These are phyloP conservation scores for Populus tremula DNA, from an alignment of 345 rosid species.

Conservation along the genomic window DNA sequence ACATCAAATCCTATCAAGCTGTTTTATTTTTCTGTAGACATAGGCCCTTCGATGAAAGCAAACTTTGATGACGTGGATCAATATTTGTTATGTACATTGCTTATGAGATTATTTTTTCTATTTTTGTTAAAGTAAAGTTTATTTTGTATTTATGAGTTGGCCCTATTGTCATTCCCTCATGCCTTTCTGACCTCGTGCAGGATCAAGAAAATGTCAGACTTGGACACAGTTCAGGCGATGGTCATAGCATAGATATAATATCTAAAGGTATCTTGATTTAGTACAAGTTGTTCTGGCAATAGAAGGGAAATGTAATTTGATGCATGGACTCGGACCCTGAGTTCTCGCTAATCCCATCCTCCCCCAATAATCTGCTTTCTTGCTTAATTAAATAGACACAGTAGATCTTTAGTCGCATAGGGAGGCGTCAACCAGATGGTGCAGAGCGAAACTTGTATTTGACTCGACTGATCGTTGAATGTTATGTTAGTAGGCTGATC, in stretches of 20 bases:
- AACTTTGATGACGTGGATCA: too few species aligned
- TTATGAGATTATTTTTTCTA: not conserved
- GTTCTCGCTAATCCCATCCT: not conserved
- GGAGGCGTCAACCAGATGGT: too few species aligned
- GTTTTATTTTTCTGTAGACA: too few species aligned
- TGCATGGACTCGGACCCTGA: not conserved
- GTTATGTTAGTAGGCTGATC: too few species aligned
- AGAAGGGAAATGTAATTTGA: not conserved
- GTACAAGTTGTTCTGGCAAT: not conserved
- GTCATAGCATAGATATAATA: conserved; percentile 9
- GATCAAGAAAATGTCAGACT: conserved; percentile 28
- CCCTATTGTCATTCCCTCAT: not conserved
- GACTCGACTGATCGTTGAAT: too few species aligned
- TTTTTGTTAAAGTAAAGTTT: not conserved
- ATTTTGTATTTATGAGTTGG: not conserved
- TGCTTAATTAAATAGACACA: too few species aligned
- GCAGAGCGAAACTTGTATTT: too few species aligned
- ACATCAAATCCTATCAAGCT: too few species aligned
- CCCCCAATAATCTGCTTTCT: not conserved
- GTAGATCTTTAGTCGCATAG: too few species aligned
- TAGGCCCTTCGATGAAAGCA: too few species aligned
- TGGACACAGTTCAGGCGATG: conserved; percentile 26
- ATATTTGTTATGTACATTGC: too few species aligned
- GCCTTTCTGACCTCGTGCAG: conserved; percentile 20
- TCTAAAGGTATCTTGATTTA: not conserved